A percentile compares a stretch with the other conserved stretches of the same genome.
Conservation (phyloP, 345 rosid species). For the Moringa oleifera region DNA sequence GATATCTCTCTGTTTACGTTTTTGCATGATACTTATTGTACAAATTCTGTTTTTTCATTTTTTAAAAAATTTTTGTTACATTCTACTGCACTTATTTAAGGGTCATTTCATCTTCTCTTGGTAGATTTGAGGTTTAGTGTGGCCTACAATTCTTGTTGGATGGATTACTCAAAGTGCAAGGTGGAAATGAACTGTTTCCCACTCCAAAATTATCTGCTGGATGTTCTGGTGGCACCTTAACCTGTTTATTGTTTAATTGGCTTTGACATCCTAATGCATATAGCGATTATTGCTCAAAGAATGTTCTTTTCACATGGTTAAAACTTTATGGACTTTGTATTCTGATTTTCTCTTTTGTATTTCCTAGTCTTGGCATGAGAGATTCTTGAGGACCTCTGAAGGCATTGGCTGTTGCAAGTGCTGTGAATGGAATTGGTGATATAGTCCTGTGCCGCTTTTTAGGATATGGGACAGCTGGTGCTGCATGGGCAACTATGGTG, state of each 20-base stretch:
- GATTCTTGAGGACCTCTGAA: conserved; percentile 95
- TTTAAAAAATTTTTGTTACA: no score
- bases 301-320: no score
- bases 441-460: conserved; percentile 64
- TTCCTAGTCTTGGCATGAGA: conserved; percentile 87
- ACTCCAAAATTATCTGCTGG: no score
- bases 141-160: conserved; percentile 87
- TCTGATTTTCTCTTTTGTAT: conserved; percentile 6
- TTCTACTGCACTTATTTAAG: no score
- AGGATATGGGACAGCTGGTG: conserved; percentile 88
- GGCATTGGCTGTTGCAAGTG: conserved; percentile 73
- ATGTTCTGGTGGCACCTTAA: no score
- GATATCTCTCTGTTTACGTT: no score
- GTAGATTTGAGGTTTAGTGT: conserved; percentile 89
- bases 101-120: conserved; percentile 2
- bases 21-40: no score
- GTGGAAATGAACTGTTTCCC: conserved; percentile 33
- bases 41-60: no score
- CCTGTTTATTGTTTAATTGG: no score
- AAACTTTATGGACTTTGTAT: not conserved
- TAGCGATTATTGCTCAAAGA: no score
- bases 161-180: conserved; percentile 98
- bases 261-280: no score
- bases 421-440: conserved; percentile 71
- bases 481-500: conserved; percentile 94